Evolutionary conservation across 1,284 basidiomycete species (phyloP), one percentile per base, ranked within the genome.

Genomic region (Sporisorium iseilematis-ciliati): DNA sequence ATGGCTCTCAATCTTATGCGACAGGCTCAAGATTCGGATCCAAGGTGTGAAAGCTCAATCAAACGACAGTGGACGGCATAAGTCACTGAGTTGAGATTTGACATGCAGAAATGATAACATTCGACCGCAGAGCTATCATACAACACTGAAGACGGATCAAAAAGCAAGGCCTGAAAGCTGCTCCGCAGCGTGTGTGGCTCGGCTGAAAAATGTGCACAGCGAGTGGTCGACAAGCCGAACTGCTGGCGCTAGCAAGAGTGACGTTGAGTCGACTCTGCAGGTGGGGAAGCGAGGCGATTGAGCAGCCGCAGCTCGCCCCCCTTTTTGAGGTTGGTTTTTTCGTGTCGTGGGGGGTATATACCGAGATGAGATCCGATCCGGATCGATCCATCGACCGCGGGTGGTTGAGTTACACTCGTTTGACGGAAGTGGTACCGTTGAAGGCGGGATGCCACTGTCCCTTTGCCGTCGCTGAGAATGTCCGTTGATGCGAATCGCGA

Each of bases 281-380:
- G n/a, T 38, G 35, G 3, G 14, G 35, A 8, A 31, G 48, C 48
- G 29, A 11, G n/a, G 48, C 18, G 14, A 48, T 10, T 16, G 26
- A 3, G 29, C 0, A 25, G 1, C 3, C 18, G 18, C 49, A 25
- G 11, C 49, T 21, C 49, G 20, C 48, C 8, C 48, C 8, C n/a
- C 21, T 51, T 51, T 38, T 18, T 12, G 26, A 7, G 25, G 6
- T 6, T n/a, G 16, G 26, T 4, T 23, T 7, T 12, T 31, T 31
- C 20, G 48, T 8, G 18, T 40, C 35, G n/a, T n/a, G n/a, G 35
- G 20, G 50, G 51, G 51, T 52, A 52, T 52, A 52, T 52, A 35
- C 33, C 6, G 33, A 16, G 35, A 35, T 51, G 49, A n/a, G n/a
- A 51, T 35, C 49, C 31, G 11, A n/a, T 51, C 33, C 48, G 8